phyloP scores from a whole-genome alignment of 495 filamentous ascomycete genomes.

The Neurospora sp. region DNA sequence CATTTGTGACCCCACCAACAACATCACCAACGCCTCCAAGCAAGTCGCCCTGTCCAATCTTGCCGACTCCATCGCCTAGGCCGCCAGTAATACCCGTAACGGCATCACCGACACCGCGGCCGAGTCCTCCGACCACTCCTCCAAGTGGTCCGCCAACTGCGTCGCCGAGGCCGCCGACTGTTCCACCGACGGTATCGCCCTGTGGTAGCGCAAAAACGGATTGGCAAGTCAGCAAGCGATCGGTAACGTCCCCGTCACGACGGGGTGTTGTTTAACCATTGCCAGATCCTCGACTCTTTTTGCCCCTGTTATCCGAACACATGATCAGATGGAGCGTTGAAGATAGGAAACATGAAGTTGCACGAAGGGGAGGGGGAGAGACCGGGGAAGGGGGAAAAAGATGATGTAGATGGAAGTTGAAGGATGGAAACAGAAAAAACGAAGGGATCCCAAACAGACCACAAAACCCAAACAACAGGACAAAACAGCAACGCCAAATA shows the following conservation, averaged over 20 bases:
- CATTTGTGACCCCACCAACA: conserved; percentile 14
- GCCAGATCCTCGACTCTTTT: conserved; percentile 6
- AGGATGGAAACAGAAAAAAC: background rate
- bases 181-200: conserved; percentile 16
- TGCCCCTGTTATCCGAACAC: background rate
- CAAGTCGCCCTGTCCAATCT: conserved; percentile 16
- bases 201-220: background rate
- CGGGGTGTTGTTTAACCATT: conserved; percentile 7
- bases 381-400: background rate
- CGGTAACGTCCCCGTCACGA: background rate
- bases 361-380: background rate
- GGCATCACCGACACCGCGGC: conserved; percentile 13
- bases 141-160: conserved; percentile 15
- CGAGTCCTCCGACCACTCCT: conserved; percentile 14
- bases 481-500: background rate
- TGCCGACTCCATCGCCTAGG: conserved; percentile 15
- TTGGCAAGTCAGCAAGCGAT: background rate
- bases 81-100: conserved; percentile 15
- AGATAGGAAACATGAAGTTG: background rate
- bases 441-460: background rate
- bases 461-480: background rate
- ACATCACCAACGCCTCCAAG: conserved; percentile 16
- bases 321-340: background rate
- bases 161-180: conserved; percentile 18
- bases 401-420: background rate